phyloP scores from a whole-genome alignment of 306 rosid genomes.

The Inga leiocalycina region DNA sequence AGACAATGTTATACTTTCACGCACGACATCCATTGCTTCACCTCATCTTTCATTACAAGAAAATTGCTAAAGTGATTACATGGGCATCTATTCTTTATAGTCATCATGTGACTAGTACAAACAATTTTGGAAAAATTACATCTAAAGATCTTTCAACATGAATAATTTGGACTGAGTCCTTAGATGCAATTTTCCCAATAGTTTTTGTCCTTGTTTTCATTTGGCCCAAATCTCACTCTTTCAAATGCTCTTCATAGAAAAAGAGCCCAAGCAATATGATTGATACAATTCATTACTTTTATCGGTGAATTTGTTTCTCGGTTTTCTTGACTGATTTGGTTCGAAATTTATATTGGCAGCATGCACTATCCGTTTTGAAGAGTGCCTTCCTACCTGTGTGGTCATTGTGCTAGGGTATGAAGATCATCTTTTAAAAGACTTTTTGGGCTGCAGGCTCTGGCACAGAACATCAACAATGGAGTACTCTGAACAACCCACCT shows the following conservation, averaged over 20 bases:
- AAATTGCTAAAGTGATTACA: background rate
- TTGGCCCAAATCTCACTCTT: slow-evolving; percentile 3
- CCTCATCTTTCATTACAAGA: background rate
- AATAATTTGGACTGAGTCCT: background rate
- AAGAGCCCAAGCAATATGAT: background rate
- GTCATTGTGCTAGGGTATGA: slow-evolving; percentile 67
- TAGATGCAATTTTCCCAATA: background rate
- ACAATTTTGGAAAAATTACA: background rate
- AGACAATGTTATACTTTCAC: background rate
- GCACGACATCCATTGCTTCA: background rate
- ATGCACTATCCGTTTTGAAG: slow-evolving; percentile 70
- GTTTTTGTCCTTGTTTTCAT: slow-evolving; percentile 11
- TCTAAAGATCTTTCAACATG: background rate
- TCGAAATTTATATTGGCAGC: slow-evolving; percentile 47
- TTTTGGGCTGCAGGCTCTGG: slow-evolving; percentile 87
- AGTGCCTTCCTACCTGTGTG: slow-evolving; percentile 73
- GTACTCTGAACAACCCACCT: slow-evolving; percentile 83
- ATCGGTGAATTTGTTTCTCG: slow-evolving; percentile 7
- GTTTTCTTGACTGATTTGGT: slow-evolving; percentile 23
- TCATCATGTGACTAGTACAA: background rate
- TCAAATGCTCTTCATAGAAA: background rate
- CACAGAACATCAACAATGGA: slow-evolving; percentile 55
- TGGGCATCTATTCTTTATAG: background rate
- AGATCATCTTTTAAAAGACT: slow-evolving; percentile 56
- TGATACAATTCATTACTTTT: background rate